Conservation (phyloP, 1,284 basidiomycete species). For the Xerocomus alliaceus region DNA sequence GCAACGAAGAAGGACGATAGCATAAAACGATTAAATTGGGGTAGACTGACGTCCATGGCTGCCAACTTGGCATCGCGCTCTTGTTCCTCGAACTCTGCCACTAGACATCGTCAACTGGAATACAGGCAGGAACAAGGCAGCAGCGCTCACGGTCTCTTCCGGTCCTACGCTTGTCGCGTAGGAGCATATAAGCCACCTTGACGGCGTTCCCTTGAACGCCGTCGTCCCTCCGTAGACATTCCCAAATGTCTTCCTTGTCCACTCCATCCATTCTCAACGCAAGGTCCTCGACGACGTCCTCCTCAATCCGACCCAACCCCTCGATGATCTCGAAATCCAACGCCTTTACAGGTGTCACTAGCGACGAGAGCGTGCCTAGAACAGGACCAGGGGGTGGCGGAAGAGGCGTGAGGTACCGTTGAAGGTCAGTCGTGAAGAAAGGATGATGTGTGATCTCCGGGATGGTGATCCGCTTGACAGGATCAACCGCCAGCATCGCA, state of each 20-base stretch:
- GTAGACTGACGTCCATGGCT: conserved; percentile 72
- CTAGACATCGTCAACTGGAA: conserved; percentile 47
- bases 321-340: conserved; percentile 82
- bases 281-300: conserved; percentile 87
- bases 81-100: conserved; percentile 77
- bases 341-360: conserved; percentile 67
- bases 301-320: conserved; percentile 87
- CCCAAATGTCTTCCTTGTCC: conserved; percentile 84
- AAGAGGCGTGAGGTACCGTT: conserved; percentile 84
- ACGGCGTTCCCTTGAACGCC: conserved; percentile 89
- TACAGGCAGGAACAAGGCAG: neutral
- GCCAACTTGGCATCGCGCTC: conserved; percentile 82
- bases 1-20: conserved; percentile 2
- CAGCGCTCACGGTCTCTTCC: conserved; percentile 77
- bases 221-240: conserved; percentile 81
- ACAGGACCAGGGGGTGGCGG: conserved; percentile 82
- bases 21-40: too few species aligned
- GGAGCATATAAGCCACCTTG: conserved; percentile 95
- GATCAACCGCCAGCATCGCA: conserved; percentile 90
- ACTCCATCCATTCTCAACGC: conserved; percentile 78
- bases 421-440: conserved; percentile 87
- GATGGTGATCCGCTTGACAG: conserved; percentile 90
- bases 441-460: conserved; percentile 88
- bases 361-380: conserved; percentile 70
- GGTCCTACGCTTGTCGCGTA: conserved; percentile 87